Evolutionary conservation across 1,139 yeast species (phyloP), one percentile per base, ranked within the genome.

Genomic region (Yarrowia galli): DNA sequence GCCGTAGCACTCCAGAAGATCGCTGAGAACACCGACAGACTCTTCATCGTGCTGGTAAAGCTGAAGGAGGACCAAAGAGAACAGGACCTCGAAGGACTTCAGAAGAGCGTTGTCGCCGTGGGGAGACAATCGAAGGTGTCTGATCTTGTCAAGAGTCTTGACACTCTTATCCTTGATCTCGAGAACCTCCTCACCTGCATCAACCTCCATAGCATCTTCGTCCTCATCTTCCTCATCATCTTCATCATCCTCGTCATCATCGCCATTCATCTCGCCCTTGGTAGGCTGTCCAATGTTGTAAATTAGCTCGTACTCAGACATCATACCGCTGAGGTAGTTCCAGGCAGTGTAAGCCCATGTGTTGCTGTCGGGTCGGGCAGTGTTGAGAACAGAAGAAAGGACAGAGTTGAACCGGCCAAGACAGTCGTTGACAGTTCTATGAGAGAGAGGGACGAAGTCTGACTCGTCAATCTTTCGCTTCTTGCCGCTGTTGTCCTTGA

Each of bases 41-140:
- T 93, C 98, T 2, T 82, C 75, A 67, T 85, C 87, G 22, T 95
- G 96, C 71, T 88, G 81, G 74, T 88, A 92, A 53, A 93, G 82
- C 75, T 92, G 97, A 35, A 95, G 77, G 60, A 92, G 78, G 2
- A 89, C 89, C 84, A 91, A 86, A 0, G 97, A 89, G 69, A 91
- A 86, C 65, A 95, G 80, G 58, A 91, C 80, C 75, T 92, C 96
- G 74, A 90, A 89, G n/a, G 84, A 87, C 58, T 78, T 74, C 9
- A 83, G 73, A 67, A 82, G 82, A 1, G 82, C 74, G 42, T 76
- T 76, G 68, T 81, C 82, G 1, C 78, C 77, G 67, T 79, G 83
- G 5, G 79, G 78, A 10, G 81, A 75, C 49, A 75, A 76, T 48
- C 82, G 75, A 69, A 78, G 76, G 53, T 77, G 72, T 69, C 82